phyloP scores from a whole-genome alignment of 129 eudicot species.

The Heracleum sosnowskyi region DNA sequence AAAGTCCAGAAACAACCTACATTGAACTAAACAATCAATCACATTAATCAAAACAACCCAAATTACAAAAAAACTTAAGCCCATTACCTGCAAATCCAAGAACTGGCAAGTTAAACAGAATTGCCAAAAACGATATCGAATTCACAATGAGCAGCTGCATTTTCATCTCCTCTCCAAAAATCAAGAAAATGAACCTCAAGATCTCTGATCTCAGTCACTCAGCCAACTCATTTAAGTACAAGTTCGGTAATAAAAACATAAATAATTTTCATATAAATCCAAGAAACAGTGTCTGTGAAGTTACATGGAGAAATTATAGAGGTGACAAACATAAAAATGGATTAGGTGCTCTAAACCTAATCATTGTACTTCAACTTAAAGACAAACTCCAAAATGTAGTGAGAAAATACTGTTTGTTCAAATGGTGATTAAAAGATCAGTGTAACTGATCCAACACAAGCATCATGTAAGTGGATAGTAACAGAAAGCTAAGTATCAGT shows the following conservation, averaged over 20 bases:
- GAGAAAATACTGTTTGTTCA: background rate
- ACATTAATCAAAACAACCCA: background rate
- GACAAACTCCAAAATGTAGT: slow-evolving; percentile 12
- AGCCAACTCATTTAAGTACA: slow-evolving; percentile 13
- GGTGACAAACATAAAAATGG: background rate
- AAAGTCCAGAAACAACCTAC: background rate
- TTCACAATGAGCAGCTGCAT: slow-evolving; percentile 30
- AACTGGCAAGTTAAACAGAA: slow-evolving; percentile 31
- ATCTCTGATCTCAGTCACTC: slow-evolving; percentile 17
- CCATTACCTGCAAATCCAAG: slow-evolving; percentile 70
- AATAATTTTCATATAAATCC: background rate
- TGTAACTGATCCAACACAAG: background rate
- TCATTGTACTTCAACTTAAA: background rate
- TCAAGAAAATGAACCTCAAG: slow-evolving; percentile 11
- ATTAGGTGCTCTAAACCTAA: slow-evolving; percentile 13
- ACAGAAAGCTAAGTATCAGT: slow-evolving; percentile 12
- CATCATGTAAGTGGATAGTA: background rate
- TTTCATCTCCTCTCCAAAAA: slow-evolving; percentile 40
- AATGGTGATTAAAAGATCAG: background rate
- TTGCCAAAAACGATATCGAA: slow-evolving; percentile 33
- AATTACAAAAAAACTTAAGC: slow-evolving; percentile 7
- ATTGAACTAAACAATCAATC: background rate
- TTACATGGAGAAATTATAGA: background rate
- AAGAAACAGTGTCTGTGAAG: slow-evolving; percentile 12
- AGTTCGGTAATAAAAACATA: background rate